Base-by-base conservation (phyloP, 148 eudicot species). In the Chenopodium album region DNA sequence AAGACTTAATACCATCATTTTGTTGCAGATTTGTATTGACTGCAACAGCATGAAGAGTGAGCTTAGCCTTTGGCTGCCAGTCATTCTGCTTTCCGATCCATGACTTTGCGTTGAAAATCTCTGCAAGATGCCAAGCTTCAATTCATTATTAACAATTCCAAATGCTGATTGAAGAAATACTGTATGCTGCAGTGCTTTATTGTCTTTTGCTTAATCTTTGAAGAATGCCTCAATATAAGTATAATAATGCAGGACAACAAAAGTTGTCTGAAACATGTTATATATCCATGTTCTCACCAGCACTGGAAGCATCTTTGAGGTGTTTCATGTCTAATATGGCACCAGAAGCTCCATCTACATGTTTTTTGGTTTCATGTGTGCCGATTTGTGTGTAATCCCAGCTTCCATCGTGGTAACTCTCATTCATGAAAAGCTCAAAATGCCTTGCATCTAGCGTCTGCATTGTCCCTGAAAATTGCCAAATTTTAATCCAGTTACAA, bases 361-460 rank as follows among this genome's bases (percentile, higher is more conserved):
- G 78, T 80, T 87, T 92, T 76, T 77, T 89, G 54, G 91, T 85
- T 74, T 92, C 91, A 75, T 92, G 89, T 31, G 90, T 81, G 62
- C 97, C 97, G 73, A 94, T 67, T 37, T 82, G 50, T 76, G 90
- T 66, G 78, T 94, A 94, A 2, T 90, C 90, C 99, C 98, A 96
- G 88, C 90, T 91, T 67, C 92, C 97, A 78, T 89, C 85, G 71
- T 82, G 87, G 89, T 87, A 96, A 63, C 85, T 92, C 70, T 88
- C 83, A 50, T 83, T 77, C 76, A 92, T 87, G 87, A 96, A 94
- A 77, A 96, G 93, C 85, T 96, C 99, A 47, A 94, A 85, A 73
- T 96, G 95, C 86, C 99, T 91, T 68, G 91, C 91, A 85, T 96
- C 99, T 87, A 96, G 78, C 37, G 87, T 88, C 83, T 94, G 99